Evolutionary conservation across 2,329 filamentous ascomycete species (phyloP).

Genomic region (Talaromyces marneffei): DNA sequence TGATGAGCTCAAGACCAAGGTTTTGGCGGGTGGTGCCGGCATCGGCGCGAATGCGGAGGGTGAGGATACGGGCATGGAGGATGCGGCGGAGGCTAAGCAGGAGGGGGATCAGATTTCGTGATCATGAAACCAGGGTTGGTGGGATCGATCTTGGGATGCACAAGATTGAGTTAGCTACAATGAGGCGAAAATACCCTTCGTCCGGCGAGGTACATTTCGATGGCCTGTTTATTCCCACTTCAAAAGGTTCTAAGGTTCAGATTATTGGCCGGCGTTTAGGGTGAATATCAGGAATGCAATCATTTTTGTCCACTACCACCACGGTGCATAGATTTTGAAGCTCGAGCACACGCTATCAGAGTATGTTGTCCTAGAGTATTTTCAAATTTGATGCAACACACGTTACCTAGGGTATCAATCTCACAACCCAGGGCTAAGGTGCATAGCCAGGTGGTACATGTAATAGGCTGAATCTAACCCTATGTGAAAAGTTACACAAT

Average conservation of each 20-base stretch:
- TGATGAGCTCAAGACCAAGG: constrained; percentile 58
- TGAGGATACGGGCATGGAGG: constrained; percentile 35
- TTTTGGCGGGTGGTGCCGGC: constrained; percentile 53
- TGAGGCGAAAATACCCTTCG: neutral
- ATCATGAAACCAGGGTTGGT: too few species aligned
- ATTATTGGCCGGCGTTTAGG: constrained; percentile 1
- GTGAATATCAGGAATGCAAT: constrained; percentile 1
- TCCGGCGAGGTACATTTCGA: neutral
- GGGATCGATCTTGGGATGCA: neutral
- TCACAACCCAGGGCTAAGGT: neutral
- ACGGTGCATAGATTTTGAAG: neutral
- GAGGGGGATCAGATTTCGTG: constrained; percentile 9
- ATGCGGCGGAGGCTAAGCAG: constrained; percentile 16
- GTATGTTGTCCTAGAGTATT: neutral
- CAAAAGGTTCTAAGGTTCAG: neutral
- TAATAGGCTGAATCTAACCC: neutral
- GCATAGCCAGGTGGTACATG: neutral
- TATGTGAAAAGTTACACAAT: neutral
- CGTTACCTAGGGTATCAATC: too few species aligned
- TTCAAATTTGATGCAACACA: too few species aligned
- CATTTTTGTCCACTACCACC: neutral
- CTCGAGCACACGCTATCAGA: neutral
- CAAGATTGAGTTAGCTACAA: neutral
- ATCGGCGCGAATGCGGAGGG: constrained; percentile 27
- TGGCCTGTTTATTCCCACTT: neutral